Evolutionary conservation across 2,329 filamentous ascomycete genomes (phyloP).

Genomic region (Penicillium brasilianum): DNA sequence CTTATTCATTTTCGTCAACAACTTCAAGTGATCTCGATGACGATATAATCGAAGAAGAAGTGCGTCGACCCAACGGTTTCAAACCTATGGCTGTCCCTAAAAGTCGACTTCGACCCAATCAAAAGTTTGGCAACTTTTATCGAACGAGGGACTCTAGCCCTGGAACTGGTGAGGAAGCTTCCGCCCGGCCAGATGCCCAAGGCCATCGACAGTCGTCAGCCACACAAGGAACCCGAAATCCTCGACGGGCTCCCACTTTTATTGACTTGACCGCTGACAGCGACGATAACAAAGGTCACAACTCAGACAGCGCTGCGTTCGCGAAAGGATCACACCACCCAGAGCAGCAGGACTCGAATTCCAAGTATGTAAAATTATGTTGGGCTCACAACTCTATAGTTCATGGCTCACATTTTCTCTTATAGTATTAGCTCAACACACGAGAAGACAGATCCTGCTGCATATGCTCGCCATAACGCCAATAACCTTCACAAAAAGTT

Average conservation of each 20-base stretch:
- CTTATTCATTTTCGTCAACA: conserved; percentile 41
- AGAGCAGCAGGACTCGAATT: conserved; percentile 20
- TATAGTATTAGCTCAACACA: conserved; percentile 14
- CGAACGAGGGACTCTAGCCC: conserved; percentile 28
- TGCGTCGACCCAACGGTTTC: conserved; percentile 17
- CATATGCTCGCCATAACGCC: conserved; percentile 42
- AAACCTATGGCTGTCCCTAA: conserved; percentile 51
- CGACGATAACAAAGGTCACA: conserved; percentile 37
- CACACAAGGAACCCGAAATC: conserved; percentile 19
- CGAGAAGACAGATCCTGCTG: conserved; percentile 19
- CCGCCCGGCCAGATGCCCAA: conserved; percentile 19
- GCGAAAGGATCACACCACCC: conserved; percentile 22
- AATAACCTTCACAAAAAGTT: conserved; percentile 46
- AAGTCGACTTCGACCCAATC: conserved; percentile 41
- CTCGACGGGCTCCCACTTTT: conserved; percentile 23
- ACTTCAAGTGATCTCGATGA: conserved; percentile 48
- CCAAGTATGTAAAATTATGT: conserved; percentile 19
- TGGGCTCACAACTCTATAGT: background rate
- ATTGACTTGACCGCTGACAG: conserved; percentile 35
- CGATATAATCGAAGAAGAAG: conserved; percentile 37
- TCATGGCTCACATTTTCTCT: background rate
- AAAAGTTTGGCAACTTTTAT: conserved; percentile 38
- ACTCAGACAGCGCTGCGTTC: conserved; percentile 39
- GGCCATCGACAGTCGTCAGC: conserved; percentile 15
- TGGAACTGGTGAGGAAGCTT: conserved; percentile 41